A percentile compares a stretch with the other conserved stretches of the same genome.
Evolutionary conservation across 2,329 filamentous ascomycete genomes (phyloP).

Genomic region (Alternaria novae-zelandiae): DNA sequence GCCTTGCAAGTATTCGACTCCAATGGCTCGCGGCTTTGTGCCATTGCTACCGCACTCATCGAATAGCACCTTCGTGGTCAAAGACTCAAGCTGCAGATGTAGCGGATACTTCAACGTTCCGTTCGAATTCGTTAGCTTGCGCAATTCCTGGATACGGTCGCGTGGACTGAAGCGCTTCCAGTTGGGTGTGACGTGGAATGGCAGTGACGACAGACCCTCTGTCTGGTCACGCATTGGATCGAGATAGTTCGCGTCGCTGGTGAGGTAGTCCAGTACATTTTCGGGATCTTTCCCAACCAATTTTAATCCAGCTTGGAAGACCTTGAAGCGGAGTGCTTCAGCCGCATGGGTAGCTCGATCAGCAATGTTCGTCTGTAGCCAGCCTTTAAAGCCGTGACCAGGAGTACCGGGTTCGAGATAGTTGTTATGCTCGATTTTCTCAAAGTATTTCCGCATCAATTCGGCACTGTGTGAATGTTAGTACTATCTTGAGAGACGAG

Average conservation of each 20-base stretch:
- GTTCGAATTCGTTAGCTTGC: slow-evolving; percentile 7
- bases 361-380: slow-evolving; percentile 24
- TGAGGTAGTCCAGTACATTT: slow-evolving; percentile 21
- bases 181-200: slow-evolving; percentile 19
- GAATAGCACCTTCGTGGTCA: slow-evolving; percentile 52
- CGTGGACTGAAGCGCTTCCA: slow-evolving; percentile 28
- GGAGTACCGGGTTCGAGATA: slow-evolving; percentile 20
- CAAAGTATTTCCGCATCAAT: slow-evolving; percentile 24
- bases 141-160: slow-evolving; percentile 19
- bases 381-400: slow-evolving; percentile 28
- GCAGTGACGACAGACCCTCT: slow-evolving; percentile 50
- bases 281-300: slow-evolving; percentile 21
- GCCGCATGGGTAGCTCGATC: slow-evolving; percentile 12
- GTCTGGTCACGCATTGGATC: slow-evolving; percentile 30
- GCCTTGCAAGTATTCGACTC: slow-evolving; percentile 53
- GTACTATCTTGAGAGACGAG: background rate
- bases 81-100: slow-evolving; percentile 41
- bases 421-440: slow-evolving; percentile 27
- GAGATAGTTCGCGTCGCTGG: slow-evolving; percentile 20
- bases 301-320: slow-evolving; percentile 20
- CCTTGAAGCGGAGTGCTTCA: slow-evolving; percentile 7
- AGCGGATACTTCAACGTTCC: slow-evolving; percentile 23
- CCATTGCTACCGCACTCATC: slow-evolving; percentile 22
- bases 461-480: slow-evolving; percentile 1
- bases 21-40: slow-evolving; percentile 46